phyloP scores from a whole-genome alignment of 2,329 filamentous ascomycete genomes.

The Escovopsis sp. region DNA sequence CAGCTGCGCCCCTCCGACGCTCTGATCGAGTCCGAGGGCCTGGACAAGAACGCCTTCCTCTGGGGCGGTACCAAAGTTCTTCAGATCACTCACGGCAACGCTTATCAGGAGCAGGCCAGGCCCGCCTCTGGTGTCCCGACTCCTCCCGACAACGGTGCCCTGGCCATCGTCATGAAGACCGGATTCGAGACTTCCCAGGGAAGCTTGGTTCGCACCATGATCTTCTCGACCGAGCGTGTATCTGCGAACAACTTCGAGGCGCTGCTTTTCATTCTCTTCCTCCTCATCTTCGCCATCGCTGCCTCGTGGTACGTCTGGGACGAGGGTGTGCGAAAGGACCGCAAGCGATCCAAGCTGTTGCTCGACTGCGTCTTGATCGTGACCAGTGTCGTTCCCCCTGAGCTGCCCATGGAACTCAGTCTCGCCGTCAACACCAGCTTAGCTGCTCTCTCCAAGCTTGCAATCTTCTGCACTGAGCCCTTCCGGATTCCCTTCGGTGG shows the following conservation, averaged over 20 bases:
- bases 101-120: constrained; percentile 57
- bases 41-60: constrained; percentile 94
- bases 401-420: constrained; percentile 95
- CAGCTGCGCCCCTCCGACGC: constrained; percentile 77
- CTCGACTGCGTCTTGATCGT: constrained; percentile 96
- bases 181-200: constrained; percentile 98
- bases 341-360: constrained; percentile 92
- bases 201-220: constrained; percentile 96
- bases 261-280: constrained; percentile 92
- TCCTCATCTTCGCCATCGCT: constrained; percentile 88
- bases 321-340: constrained; percentile 84
- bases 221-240: constrained; percentile 95
- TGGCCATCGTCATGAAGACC: constrained; percentile 92
- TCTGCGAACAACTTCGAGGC: constrained; percentile 98
- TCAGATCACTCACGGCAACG: constrained; percentile 78
- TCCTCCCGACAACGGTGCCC: constrained; percentile 85
- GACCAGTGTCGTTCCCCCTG: constrained; percentile 94
- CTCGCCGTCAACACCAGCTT: constrained; percentile 95
- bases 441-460: constrained; percentile 83
- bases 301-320: constrained; percentile 99
- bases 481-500: constrained; percentile 97
- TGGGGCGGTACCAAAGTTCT: constrained; percentile 97
- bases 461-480: constrained; percentile 97
- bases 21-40: constrained; percentile 66
- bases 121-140: constrained; percentile 61